phyloP scores from a whole-genome alignment of 495 filamentous ascomycete genomes.

The Neurospora africana region DNA sequence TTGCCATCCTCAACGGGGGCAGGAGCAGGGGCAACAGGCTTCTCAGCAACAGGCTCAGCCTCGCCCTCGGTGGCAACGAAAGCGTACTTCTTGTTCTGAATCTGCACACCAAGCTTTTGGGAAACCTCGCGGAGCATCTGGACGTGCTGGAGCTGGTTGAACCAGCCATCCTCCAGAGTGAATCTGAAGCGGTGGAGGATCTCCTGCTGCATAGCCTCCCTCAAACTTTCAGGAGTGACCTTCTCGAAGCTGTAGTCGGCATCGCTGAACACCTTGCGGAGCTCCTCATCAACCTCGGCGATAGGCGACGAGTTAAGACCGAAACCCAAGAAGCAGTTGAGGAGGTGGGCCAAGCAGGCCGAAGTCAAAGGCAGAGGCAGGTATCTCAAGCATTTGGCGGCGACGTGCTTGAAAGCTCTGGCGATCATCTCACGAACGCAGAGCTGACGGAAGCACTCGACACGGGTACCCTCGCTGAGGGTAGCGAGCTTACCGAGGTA shows the following conservation, averaged over 20 bases:
- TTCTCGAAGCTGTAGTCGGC: slow-evolving; percentile 74
- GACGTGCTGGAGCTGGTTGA: slow-evolving; percentile 51
- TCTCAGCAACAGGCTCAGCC: slow-evolving; percentile 14
- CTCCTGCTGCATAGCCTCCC: slow-evolving; percentile 60
- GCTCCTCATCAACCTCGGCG: slow-evolving; percentile 62
- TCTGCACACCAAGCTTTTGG: slow-evolving; percentile 83
- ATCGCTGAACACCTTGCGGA: slow-evolving; percentile 68
- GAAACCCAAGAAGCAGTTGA: slow-evolving; percentile 86
- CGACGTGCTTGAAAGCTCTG: slow-evolving; percentile 87
- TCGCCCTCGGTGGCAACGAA: slow-evolving; percentile 42
- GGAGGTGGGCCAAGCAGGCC: slow-evolving; percentile 70
- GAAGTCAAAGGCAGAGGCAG: slow-evolving; percentile 69
- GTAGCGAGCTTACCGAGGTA: slow-evolving; percentile 80
- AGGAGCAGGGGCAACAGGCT: slow-evolving; percentile 16
- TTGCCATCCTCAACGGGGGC: slow-evolving; percentile 21
- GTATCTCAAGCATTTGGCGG: slow-evolving; percentile 65
- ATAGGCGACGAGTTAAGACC: slow-evolving; percentile 65
- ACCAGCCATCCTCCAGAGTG: slow-evolving; percentile 58
- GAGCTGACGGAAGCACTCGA: slow-evolving; percentile 65
- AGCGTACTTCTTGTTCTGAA: slow-evolving; percentile 69
- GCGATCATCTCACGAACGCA: slow-evolving; percentile 86
- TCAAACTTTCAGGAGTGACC: slow-evolving; percentile 60
- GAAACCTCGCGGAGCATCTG: slow-evolving; percentile 85
- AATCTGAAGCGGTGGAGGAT: slow-evolving; percentile 64
- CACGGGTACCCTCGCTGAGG: slow-evolving; percentile 56